A percentile compares a stretch with the other conserved stretches of the same genome.
These are phyloP conservation scores for Penicillium canescens DNA, from an alignment of 495 filamentous ascomycete species.

Conservation along the genomic window DNA sequence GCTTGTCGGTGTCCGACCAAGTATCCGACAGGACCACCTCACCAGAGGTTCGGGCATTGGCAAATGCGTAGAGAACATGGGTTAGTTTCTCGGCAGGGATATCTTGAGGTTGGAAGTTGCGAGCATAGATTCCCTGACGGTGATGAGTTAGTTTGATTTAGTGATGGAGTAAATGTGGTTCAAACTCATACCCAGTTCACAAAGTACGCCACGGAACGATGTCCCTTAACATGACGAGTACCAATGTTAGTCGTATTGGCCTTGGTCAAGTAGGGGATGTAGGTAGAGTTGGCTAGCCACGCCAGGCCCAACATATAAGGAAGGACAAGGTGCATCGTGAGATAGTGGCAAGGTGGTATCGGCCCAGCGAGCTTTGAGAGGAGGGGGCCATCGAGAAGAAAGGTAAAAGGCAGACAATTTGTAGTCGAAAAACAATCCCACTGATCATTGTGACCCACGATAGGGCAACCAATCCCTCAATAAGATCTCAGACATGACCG, in stretches of 20 bases:
- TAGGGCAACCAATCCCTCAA: too few species aligned
- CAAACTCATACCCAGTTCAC: conserved; percentile 68
- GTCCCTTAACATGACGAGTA: conserved; percentile 35
- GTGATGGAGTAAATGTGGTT: neutral
- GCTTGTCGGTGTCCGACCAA: conserved; percentile 75
- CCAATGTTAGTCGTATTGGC: conserved; percentile 6
- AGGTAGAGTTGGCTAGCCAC: conserved; percentile 10
- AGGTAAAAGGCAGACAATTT: neutral
- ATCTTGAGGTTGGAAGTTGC: conserved; percentile 73
- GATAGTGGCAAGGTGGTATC: conserved; percentile 3
- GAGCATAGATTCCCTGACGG: conserved; percentile 67
- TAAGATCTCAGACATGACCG: too few species aligned
- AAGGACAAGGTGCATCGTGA: conserved; percentile 15
- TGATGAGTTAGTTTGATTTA: neutral
- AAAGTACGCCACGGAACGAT: conserved; percentile 77
- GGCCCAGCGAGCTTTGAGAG: conserved; percentile 10
- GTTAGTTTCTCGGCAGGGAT: conserved; percentile 77
- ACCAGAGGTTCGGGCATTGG: conserved; percentile 59
- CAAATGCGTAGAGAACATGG: conserved; percentile 85
- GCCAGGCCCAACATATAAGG: conserved; percentile 6
- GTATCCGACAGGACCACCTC: conserved; percentile 79
- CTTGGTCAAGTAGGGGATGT: conserved; percentile 3
- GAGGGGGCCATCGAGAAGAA: neutral
- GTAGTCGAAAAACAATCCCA: neutral
- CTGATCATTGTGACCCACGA: too few species aligned